Conservation (phyloP, 2,329 filamentous ascomycete genomes). For the Cercospora beticola region DNA sequence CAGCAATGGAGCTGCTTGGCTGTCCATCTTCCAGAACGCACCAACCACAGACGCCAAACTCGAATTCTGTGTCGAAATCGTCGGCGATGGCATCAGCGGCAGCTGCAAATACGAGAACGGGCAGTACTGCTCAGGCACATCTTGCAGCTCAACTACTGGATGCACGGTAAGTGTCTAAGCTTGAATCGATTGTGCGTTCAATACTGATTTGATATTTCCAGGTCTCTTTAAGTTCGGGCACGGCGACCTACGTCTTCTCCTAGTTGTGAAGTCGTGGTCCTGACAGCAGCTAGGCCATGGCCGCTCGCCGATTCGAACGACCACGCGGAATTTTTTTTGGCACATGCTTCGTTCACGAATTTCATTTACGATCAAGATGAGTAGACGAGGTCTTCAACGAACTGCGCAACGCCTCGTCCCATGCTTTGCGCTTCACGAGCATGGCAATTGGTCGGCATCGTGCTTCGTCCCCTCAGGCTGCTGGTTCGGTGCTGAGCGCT, state of each 20-base stretch:
- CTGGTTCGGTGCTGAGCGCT: slow-evolving; percentile 27
- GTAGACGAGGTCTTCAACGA: slow-evolving; percentile 2
- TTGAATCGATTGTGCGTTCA: not conserved
- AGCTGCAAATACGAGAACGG: slow-evolving; percentile 67
- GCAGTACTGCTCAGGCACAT: slow-evolving; percentile 55
- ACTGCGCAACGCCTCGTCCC: not conserved
- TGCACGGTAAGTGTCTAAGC: slow-evolving; percentile 72
- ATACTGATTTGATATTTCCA: slow-evolving; percentile 28
- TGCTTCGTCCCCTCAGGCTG: slow-evolving; percentile 26
- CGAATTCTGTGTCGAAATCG: slow-evolving; percentile 76
- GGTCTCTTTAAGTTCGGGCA: slow-evolving; percentile 52
- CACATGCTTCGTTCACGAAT: slow-evolving; percentile 17
- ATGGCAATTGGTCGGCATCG: slow-evolving; percentile 24
- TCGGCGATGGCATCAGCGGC: slow-evolving; percentile 60
- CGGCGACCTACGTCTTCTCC: slow-evolving; percentile 50
- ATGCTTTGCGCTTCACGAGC: not conserved
- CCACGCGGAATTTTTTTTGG: slow-evolving; percentile 12
- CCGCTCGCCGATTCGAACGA: slow-evolving; percentile 22
- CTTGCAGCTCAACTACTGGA: slow-evolving; percentile 56
- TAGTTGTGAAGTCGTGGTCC: slow-evolving; percentile 23
- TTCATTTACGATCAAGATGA: slow-evolving; percentile 8
- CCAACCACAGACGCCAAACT: slow-evolving; percentile 70
- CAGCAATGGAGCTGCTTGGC: slow-evolving; percentile 67
- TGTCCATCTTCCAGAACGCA: slow-evolving; percentile 81
- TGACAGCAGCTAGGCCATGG: slow-evolving; percentile 13